phyloP scores from a whole-genome alignment of 495 filamentous ascomycete species.

The Acidiella bohemica region DNA sequence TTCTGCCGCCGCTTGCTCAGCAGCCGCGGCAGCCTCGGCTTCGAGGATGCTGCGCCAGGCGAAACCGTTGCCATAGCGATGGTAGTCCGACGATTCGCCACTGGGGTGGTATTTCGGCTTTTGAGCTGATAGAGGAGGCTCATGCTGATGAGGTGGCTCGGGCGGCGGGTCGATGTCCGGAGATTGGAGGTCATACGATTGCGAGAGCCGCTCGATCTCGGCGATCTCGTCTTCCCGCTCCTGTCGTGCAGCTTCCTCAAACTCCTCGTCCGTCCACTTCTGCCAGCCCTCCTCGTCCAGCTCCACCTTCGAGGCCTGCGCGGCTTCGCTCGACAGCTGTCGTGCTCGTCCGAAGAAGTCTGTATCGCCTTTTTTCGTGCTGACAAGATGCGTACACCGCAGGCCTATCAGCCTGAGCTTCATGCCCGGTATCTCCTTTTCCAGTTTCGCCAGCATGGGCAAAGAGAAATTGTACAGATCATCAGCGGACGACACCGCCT shows the following conservation, averaged over 20 bases:
- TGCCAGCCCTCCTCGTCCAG: constrained; percentile 43
- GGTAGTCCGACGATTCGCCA: constrained; percentile 7
- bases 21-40: constrained; percentile 5
- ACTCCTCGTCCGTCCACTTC: constrained; percentile 53
- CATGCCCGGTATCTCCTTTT: constrained; percentile 71
- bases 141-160: not conserved
- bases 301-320: constrained; percentile 16
- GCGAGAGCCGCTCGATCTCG: constrained; percentile 48
- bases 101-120: constrained; percentile 7
- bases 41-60: constrained; percentile 32
- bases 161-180: not conserved
- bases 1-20: constrained; percentile 4
- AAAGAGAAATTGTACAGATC: constrained; percentile 71
- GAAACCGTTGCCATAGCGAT: constrained; percentile 28
- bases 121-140: not conserved
- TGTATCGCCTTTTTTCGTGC: constrained; percentile 58
- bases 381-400: constrained; percentile 73
- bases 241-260: constrained; percentile 49
- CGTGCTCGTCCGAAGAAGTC: constrained; percentile 62
- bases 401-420: constrained; percentile 81
- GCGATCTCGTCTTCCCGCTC: constrained; percentile 53
- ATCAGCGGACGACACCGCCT: constrained; percentile 55
- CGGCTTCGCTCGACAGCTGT: constrained; percentile 1
- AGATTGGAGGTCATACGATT: constrained; percentile 31
- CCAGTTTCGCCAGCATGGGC: constrained; percentile 74